Base-by-base conservation (phyloP, 108 stramenopile genomes). In the Schizochytrium sp. region DNA sequence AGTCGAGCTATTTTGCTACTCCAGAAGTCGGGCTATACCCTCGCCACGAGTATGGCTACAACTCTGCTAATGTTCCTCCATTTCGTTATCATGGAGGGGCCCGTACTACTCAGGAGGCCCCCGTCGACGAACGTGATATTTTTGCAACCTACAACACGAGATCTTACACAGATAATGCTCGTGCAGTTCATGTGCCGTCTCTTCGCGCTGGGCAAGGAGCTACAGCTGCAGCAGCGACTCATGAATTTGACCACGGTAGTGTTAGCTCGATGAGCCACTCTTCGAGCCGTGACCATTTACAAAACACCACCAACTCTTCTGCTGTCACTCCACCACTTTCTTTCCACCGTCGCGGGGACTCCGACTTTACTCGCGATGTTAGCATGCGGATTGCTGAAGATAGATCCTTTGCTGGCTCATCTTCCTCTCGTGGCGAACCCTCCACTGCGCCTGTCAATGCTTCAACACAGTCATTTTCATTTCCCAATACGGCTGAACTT, bases 121-220 rank as follows among this genome's bases (percentile, higher is more conserved):
- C 64, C 12, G 64, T 69, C 19, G 64, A 69, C 64, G 64, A 69
- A 44, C 64, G 64, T 44, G 64, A 69, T 44, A 69, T 69, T 38
- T 69, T 69, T 69, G 64, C 64, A 13, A 69, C 64, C 64, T 69
- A 69, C 28, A 69, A 69, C 64, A 69, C 64, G 19, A 38, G 64
- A 69, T 69, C 64, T 28, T 69, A 69, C 64, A 69, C 64, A 44
- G 64, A 69, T 44, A 69, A 69, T 69, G 64, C 64, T 38, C 64
- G 64, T 44, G 64, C 64, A 7, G 64, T 69, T 5, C 64, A 69
- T 15, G 64, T 69, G 64, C 64, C 64, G 42, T 69, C 44, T 69
- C 12, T 28, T 28, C 28, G 28, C 28, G 28, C 28, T 28, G 28
- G 28, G 28, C 28, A 28, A 28, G 28, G 28, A 28, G 28, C 28